phyloP scores from a whole-genome alignment of 2,329 filamentous ascomycete genomes.

The Ascochyta lentis region DNA sequence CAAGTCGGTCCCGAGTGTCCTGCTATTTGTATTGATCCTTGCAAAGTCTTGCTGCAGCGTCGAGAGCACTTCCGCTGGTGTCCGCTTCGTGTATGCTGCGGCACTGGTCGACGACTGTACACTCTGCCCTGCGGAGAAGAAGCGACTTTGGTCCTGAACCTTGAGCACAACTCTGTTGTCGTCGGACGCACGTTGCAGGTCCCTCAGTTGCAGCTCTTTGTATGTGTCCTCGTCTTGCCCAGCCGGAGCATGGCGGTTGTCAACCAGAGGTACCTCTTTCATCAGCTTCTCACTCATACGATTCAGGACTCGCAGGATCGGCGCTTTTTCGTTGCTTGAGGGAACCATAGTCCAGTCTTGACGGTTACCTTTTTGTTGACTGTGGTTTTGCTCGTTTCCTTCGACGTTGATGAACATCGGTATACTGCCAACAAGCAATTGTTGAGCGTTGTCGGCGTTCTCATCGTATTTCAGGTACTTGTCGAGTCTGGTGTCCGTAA shows the following conservation, averaged over 20 bases:
- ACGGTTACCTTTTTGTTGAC: slow-evolving; percentile 82
- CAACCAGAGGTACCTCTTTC: slow-evolving; percentile 81
- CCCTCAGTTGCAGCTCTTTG: slow-evolving; percentile 76
- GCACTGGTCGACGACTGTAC: slow-evolving; percentile 57
- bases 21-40: slow-evolving; percentile 47
- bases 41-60: slow-evolving; percentile 69
- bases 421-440: slow-evolving; percentile 66
- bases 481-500: slow-evolving; percentile 80
- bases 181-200: slow-evolving; percentile 76
- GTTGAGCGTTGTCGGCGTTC: slow-evolving; percentile 53
- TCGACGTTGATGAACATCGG: slow-evolving; percentile 91
- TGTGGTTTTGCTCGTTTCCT: slow-evolving; percentile 94
- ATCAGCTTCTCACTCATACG: slow-evolving; percentile 92
- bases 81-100: slow-evolving; percentile 70
- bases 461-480: slow-evolving; percentile 81
- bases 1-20: slow-evolving; percentile 58
- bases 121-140: slow-evolving; percentile 67
- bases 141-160: slow-evolving; percentile 83
- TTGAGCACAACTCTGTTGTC: slow-evolving; percentile 83
- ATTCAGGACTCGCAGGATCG: slow-evolving; percentile 89
- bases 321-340: slow-evolving; percentile 74
- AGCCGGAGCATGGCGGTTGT: slow-evolving; percentile 69
- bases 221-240: slow-evolving; percentile 76
- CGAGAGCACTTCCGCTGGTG: slow-evolving; percentile 71
- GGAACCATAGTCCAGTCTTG: slow-evolving; percentile 92